Evolutionary conservation across 352 stramenopile genomes (phyloP).

Genomic region (Aphanomyces cochlioides): DNA sequence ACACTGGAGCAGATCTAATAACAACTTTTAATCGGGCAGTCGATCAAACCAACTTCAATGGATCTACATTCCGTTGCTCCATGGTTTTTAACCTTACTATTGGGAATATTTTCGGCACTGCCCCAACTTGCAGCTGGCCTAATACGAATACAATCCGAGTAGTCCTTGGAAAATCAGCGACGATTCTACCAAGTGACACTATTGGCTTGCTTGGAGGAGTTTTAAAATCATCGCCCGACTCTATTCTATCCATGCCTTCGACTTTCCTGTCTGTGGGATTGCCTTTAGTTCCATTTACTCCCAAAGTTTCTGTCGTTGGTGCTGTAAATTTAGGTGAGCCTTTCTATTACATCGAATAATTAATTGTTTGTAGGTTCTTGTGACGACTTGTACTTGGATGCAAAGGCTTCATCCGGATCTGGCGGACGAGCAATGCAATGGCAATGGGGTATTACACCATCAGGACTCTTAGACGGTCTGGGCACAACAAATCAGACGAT

Average conservation of each 20-base stretch:
- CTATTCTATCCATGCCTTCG: background rate
- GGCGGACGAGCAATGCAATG: constrained; percentile 3
- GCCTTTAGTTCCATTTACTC: background rate
- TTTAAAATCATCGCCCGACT: constrained; percentile 1
- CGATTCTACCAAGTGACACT: constrained; percentile 7
- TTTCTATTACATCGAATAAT: background rate
- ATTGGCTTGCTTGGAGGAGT: background rate
- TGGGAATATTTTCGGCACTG: background rate
- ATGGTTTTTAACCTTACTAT: constrained; percentile 1
- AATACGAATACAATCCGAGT: constrained; percentile 6
- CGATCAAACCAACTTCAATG: constrained; percentile 18
- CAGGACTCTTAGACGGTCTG: background rate
- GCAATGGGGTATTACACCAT: background rate
- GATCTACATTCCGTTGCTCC: background rate
- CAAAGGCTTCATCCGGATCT: constrained; percentile 1
- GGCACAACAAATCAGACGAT: background rate
- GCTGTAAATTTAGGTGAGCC: constrained; percentile 2
- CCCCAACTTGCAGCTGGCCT: background rate
- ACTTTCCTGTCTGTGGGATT: background rate
- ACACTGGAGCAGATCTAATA: constrained; percentile 16
- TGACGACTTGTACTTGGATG: background rate
- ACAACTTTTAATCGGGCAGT: constrained; percentile 8
- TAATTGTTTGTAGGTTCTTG: constrained; percentile 8
- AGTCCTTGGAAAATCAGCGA: background rate
- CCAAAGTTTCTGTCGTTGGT: background rate